A percentile compares a stretch with the other conserved stretches of the same genome.
phyloP scores from a whole-genome alignment of 2,329 filamentous ascomycete species.

The Ascosphaera apis region DNA sequence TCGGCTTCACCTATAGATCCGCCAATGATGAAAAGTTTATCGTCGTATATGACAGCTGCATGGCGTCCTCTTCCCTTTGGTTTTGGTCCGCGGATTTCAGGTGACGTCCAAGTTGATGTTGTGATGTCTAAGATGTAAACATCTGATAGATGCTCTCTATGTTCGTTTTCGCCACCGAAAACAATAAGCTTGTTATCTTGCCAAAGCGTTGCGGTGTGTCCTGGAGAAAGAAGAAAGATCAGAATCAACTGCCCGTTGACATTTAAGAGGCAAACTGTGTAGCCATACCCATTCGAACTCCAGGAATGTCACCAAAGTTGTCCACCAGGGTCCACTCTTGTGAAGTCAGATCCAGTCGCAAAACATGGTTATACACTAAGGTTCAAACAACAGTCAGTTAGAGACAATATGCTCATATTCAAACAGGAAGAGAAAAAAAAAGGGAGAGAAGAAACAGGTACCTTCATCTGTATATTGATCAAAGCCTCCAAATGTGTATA shows the following conservation, averaged over 20 bases:
- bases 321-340: conserved; percentile 91
- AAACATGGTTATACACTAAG: conserved; percentile 81
- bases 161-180: conserved; percentile 95
- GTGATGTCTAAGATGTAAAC: conserved; percentile 90
- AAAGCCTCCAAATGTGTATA: conserved; percentile 95
- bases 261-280: conserved; percentile 12
- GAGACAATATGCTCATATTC: background rate
- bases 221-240: conserved; percentile 22
- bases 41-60: conserved; percentile 81
- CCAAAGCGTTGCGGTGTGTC: conserved; percentile 85
- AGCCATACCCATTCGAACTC: conserved; percentile 80
- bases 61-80: conserved; percentile 82
- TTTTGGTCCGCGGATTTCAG: conserved; percentile 59
- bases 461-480: conserved; percentile 96
- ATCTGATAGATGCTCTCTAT: conserved; percentile 83
- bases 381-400: conserved; percentile 3
- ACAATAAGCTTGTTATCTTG: conserved; percentile 88
- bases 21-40: conserved; percentile 87
- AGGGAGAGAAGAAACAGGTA: conserved; percentile 10
- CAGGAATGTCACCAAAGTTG: conserved; percentile 95
- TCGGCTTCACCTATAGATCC: conserved; percentile 90
- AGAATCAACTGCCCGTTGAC: conserved; percentile 1
- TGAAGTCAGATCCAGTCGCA: conserved; percentile 64
- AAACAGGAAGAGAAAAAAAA: background rate
- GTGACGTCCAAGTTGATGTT: conserved; percentile 87